Conservation (phyloP, 1,284 basidiomycete genomes). For the Fomitopsis pinicola region DNA sequence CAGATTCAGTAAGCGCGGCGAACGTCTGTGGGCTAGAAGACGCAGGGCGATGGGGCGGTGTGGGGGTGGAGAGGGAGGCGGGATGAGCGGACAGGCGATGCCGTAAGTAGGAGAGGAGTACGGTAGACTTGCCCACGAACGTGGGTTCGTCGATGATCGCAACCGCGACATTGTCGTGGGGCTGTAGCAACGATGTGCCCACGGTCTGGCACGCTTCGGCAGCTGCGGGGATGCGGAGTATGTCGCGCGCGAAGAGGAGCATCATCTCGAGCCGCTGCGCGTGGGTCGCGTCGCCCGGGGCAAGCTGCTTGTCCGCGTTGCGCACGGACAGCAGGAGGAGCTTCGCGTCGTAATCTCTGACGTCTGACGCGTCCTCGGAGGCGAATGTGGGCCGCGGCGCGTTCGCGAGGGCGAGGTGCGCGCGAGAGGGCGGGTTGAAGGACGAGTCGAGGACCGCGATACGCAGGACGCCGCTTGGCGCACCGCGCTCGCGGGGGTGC, state of each 20-base stretch:
- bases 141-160: slow-evolving; percentile 85
- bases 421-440: slow-evolving; percentile 90
- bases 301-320: slow-evolving; percentile 86
- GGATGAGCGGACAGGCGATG: slow-evolving; percentile 28
- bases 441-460: slow-evolving; percentile 85
- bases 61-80: slow-evolving; percentile 2
- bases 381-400: slow-evolving; percentile 29
- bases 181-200: background rate
- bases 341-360: slow-evolving; percentile 61
- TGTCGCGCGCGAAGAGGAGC: slow-evolving; percentile 53
- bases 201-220: background rate
- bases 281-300: slow-evolving; percentile 69
- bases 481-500: slow-evolving; percentile 14
- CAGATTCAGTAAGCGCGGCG: too few species aligned
- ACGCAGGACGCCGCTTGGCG: slow-evolving; percentile 25
- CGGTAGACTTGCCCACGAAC: slow-evolving; percentile 80
- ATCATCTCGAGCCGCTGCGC: slow-evolving; percentile 84
- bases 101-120: slow-evolving; percentile 51
- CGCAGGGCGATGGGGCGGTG: background rate
- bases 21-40: background rate
- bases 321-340: slow-evolving; percentile 83
- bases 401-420: slow-evolving; percentile 78
- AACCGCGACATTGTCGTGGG: slow-evolving; percentile 61
- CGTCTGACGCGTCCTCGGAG: background rate
- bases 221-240: slow-evolving; percentile 22